Evolutionary conservation across 2,329 filamentous ascomycete genomes (phyloP).

Genomic region (Trichoderma koningii): DNA sequence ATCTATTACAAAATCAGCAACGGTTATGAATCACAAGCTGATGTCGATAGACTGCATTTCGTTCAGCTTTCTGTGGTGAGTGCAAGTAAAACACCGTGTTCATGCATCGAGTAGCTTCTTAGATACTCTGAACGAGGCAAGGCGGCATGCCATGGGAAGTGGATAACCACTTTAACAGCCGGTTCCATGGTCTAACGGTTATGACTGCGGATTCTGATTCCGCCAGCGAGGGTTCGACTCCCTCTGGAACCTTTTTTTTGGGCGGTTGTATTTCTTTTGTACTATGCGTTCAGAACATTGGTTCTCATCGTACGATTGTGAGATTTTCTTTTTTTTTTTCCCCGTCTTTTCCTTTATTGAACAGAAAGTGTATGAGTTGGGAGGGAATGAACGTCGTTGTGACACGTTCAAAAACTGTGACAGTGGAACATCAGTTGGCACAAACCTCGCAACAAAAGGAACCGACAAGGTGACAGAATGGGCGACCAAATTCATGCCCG

Average conservation of each 20-base stretch:
- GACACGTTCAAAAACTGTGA: too few relatives aligned
- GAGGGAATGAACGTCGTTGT: too few relatives aligned
- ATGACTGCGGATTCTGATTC: slow-evolving; percentile 29
- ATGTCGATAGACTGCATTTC: too few relatives aligned
- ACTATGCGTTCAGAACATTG: background rate
- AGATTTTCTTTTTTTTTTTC: background rate
- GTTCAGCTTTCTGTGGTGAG: background rate
- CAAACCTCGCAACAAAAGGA: too few relatives aligned
- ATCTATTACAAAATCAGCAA: too few relatives aligned
- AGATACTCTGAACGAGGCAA: background rate
- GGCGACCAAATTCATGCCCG: too few relatives aligned
- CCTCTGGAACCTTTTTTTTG: slow-evolving; percentile 27
- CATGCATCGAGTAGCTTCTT: background rate
- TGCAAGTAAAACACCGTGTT: background rate
- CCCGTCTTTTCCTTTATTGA: too few relatives aligned
- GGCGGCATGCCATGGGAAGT: slow-evolving; percentile 16
- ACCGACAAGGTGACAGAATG: too few relatives aligned
- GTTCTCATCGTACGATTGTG: background rate
- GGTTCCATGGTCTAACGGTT: slow-evolving; percentile 29
- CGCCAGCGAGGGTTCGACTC: slow-evolving; percentile 29
- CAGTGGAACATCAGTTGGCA: too few relatives aligned
- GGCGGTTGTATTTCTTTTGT: background rate
- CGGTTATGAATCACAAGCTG: background rate
- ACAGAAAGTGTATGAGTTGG: too few relatives aligned
- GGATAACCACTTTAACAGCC: slow-evolving; percentile 16